Conservation (phyloP, 139 green algal species). For the Coelastrella sp. region DNA sequence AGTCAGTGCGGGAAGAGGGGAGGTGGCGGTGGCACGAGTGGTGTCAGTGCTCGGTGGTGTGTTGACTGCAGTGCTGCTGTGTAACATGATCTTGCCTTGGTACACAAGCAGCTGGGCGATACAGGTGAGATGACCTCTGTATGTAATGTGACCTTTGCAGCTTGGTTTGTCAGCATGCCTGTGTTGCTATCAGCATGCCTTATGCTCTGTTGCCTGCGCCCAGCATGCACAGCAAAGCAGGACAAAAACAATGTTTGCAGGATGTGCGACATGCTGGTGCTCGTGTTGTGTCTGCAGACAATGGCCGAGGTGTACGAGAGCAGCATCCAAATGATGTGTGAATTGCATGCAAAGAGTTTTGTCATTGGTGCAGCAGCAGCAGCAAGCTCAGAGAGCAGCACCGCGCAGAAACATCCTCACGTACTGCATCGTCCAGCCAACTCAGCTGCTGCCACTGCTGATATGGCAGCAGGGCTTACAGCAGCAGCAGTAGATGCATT, state of each 20-base stretch:
- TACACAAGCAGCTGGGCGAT: conserved; percentile 52
- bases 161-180: not conserved
- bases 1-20: not conserved
- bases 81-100: conserved; percentile 54
- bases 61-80: not conserved
- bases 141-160: not conserved
- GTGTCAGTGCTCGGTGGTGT: conserved; percentile 34
- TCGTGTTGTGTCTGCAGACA: no score
- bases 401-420: not conserved
- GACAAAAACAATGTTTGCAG: not conserved
- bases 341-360: not conserved
- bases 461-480: not conserved
- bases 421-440: not conserved
- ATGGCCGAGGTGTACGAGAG: conserved; percentile 7
- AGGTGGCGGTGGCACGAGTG: not conserved
- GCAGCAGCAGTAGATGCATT: not conserved
- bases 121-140: not conserved
- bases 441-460: conserved; percentile 11
- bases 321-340: not conserved
- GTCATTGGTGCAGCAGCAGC: not conserved
- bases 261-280: no score
- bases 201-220: no score
- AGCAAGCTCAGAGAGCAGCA: not conserved
- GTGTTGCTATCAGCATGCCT: not conserved
- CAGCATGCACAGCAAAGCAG: not conserved